Percentiles rank a stretch among this genome's conserved stretches.
phyloP scores from a whole-genome alignment of 2,329 filamentous ascomycete species.

The Pseudocercospora fuligena region DNA sequence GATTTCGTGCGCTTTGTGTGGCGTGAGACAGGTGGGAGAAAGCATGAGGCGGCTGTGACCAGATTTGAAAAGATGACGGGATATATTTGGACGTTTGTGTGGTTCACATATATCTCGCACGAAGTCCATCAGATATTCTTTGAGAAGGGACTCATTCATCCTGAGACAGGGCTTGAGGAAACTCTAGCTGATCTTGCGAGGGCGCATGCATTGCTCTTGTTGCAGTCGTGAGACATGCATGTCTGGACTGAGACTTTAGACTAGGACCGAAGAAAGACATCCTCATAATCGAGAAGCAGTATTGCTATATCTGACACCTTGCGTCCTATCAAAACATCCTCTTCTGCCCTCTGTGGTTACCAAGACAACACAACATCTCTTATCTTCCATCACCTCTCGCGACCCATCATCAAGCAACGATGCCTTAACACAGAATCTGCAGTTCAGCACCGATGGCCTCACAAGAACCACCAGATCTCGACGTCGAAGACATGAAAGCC shows the following conservation, averaged over 20 bases:
- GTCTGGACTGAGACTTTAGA: no score
- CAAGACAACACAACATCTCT: no score
- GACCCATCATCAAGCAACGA: no score
- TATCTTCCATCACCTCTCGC: no score
- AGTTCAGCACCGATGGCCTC: no score
- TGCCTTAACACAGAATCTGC: no score
- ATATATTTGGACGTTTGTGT: slow-evolving; percentile 12
- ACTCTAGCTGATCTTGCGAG: not conserved
- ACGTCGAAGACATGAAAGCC: not conserved
- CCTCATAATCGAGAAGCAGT: no score
- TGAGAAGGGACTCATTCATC: slow-evolving; percentile 1
- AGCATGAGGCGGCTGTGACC: not conserved
- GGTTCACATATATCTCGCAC: slow-evolving; percentile 3
- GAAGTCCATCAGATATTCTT: not conserved
- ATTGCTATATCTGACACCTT: no score
- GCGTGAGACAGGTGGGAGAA: not conserved
- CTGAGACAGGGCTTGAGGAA: not conserved
- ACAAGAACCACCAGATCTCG: not conserved
- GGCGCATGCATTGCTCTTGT: not conserved
- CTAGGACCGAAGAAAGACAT: no score
- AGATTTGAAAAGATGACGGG: slow-evolving; percentile 1
- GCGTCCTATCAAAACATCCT: no score
- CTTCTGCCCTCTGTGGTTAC: no score
- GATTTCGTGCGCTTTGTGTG: not conserved
- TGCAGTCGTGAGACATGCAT: not conserved